Conservation (phyloP, 805 yeast genomes). For the Kuraishia hungarica region DNA sequence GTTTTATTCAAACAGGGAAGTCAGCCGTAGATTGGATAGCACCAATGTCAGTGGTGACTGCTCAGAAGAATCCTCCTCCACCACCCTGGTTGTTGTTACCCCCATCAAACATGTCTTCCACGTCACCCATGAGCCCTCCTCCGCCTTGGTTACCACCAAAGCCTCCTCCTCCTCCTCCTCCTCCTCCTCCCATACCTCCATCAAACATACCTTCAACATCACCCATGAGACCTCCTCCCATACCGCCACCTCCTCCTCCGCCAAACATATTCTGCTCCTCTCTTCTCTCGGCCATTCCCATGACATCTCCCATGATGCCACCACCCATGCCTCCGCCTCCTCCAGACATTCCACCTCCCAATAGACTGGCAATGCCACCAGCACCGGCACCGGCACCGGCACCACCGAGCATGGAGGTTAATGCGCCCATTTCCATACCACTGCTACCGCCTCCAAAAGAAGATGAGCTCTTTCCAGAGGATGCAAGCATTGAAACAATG, state of each 20-base stretch:
- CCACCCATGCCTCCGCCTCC: constrained; percentile 1
- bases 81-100: constrained; percentile 7
- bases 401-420: constrained; percentile 15
- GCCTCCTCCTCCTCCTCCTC: neutral
- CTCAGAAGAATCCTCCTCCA: neutral
- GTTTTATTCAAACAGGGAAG: too few relatives aligned
- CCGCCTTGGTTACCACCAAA: neutral
- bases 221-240: constrained; percentile 10
- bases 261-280: neutral
- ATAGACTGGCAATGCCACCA: neutral
- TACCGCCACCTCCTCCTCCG: constrained; percentile 6
- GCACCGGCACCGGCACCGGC: constrained; percentile 12
- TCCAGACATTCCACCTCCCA: neutral
- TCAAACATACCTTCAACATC: constrained; percentile 3
- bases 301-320: neutral
- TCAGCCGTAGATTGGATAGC: too few relatives aligned
- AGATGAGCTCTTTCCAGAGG: neutral
- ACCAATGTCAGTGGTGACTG: too few relatives aligned
- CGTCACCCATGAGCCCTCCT: neutral
- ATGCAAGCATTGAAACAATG: constrained; percentile 11
- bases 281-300: neutral
- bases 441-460: constrained; percentile 4
- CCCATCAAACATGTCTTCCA: neutral
- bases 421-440: constrained; percentile 14
- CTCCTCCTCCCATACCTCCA: constrained; percentile 1